Evolutionary conservation across 768 basidiomycete genomes (phyloP).

Genomic region (Ramaria rubella): DNA sequence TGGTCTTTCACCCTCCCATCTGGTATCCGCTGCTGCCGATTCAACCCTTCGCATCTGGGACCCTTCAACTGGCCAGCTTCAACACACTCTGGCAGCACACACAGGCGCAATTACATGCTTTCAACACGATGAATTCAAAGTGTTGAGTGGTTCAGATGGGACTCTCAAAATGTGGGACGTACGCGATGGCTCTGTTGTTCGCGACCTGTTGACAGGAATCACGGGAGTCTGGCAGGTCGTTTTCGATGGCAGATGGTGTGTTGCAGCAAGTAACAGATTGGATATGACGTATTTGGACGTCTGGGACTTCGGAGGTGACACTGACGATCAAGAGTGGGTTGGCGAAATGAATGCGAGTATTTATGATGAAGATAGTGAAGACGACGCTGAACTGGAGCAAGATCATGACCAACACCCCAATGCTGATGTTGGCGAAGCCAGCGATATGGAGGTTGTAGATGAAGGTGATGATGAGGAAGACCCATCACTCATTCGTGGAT

Average conservation of each 20-base stretch:
- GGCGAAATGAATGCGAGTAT: conserved; percentile 71
- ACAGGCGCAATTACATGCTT: conserved; percentile 99
- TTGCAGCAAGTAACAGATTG: conserved; percentile 84
- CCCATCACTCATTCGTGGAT: neutral
- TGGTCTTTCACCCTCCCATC: conserved; percentile 79
- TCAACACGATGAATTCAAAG: conserved; percentile 97
- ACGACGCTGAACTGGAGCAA: conserved; percentile 47
- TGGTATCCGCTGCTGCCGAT: conserved; percentile 96
- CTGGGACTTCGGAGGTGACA: conserved; percentile 79
- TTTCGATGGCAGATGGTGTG: conserved; percentile 90
- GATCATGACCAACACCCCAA: conserved; percentile 51
- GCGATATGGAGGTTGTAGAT: conserved; percentile 29
- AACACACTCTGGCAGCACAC: conserved; percentile 81
- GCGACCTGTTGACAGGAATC: conserved; percentile 86
- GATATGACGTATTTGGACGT: conserved; percentile 78
- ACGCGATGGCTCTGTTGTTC: conserved; percentile 73
- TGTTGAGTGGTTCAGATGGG: conserved; percentile 91
- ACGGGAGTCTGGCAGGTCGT: conserved; percentile 98
- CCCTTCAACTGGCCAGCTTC: conserved; percentile 71
- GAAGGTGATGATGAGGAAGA: conserved; percentile 20
- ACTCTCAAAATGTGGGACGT: conserved; percentile 98
- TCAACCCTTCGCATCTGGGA: conserved; percentile 95
- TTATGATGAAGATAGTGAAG: conserved; percentile 63
- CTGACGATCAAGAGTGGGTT: conserved; percentile 67
- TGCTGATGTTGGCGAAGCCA: conserved; percentile 44